Percentiles rank a stretch among this genome's conserved stretches.
Evolutionary conservation across 495 filamentous ascomycete species (phyloP).

Genomic region (Tuber aestivum): DNA sequence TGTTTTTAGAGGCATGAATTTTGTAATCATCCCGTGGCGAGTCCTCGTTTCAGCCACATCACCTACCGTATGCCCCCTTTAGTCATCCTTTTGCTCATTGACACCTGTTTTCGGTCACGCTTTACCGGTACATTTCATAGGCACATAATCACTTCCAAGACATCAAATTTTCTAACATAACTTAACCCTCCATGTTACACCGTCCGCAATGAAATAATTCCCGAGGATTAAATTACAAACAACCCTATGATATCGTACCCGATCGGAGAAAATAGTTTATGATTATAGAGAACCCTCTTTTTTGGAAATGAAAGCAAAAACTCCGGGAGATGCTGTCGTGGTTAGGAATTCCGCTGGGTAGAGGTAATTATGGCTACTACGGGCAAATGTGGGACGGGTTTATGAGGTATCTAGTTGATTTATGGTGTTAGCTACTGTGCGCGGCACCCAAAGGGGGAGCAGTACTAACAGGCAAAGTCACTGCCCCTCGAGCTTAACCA

Average conservation of each 20-base stretch:
- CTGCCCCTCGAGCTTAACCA: conserved; percentile 42
- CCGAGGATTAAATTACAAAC: neutral
- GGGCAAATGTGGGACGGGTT: neutral
- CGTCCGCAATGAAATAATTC: neutral
- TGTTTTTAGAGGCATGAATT: neutral
- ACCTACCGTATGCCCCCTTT: neutral
- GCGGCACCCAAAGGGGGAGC: neutral
- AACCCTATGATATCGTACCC: neutral
- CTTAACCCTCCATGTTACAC: neutral
- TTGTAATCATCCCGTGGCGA: neutral
- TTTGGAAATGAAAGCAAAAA: neutral
- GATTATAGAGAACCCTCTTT: neutral
- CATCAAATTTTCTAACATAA: neutral
- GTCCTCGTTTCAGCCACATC: neutral
- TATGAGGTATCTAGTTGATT: neutral
- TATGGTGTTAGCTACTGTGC: neutral
- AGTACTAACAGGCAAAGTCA: conserved; percentile 38
- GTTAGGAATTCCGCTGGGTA: neutral
- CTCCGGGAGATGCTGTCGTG: neutral
- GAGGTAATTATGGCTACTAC: neutral
- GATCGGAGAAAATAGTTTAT: neutral
- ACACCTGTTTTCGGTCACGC: neutral
- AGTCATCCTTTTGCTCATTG: neutral
- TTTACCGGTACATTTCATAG: neutral
- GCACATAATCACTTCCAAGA: neutral